Evolutionary conservation across 2,329 filamentous ascomycete species (phyloP).

Genomic region (Alternaria atra): DNA sequence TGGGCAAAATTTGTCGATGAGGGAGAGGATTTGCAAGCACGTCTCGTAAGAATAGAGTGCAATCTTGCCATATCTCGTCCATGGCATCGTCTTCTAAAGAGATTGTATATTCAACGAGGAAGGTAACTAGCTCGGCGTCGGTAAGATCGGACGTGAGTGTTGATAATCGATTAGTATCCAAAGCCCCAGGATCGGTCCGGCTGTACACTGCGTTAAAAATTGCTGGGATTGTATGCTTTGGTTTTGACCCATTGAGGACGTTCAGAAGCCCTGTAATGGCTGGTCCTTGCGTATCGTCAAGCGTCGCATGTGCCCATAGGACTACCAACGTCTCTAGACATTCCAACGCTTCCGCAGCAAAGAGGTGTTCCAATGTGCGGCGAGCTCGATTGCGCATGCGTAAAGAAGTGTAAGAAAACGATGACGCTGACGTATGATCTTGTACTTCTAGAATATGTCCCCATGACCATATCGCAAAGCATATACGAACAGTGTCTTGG

Average conservation of each 20-base stretch:
- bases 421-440: slow-evolving; percentile 76
- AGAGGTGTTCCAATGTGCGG: slow-evolving; percentile 89
- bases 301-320: slow-evolving; percentile 72
- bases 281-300: slow-evolving; percentile 61
- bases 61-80: slow-evolving; percentile 98
- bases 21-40: slow-evolving; percentile 93
- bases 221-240: slow-evolving; percentile 89
- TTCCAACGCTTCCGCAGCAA: slow-evolving; percentile 89
- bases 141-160: slow-evolving; percentile 85
- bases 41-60: slow-evolving; percentile 88
- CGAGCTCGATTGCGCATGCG: slow-evolving; percentile 90
- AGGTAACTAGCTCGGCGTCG: slow-evolving; percentile 84
- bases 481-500: slow-evolving; percentile 92
- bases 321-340: slow-evolving; percentile 91
- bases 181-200: slow-evolving; percentile 81
- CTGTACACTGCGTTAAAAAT: slow-evolving; percentile 97
- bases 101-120: slow-evolving; percentile 87
- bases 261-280: slow-evolving; percentile 87
- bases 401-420: slow-evolving; percentile 88
- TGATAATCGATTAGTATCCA: slow-evolving; percentile 83
- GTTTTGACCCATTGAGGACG: slow-evolving; percentile 87
- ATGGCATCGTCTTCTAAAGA: slow-evolving; percentile 96
- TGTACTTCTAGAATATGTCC: slow-evolving; percentile 66
- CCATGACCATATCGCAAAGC: slow-evolving; percentile 96
- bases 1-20: slow-evolving; percentile 87